Conservation (phyloP, 257 asterid species). For the Plantago major region DNA sequence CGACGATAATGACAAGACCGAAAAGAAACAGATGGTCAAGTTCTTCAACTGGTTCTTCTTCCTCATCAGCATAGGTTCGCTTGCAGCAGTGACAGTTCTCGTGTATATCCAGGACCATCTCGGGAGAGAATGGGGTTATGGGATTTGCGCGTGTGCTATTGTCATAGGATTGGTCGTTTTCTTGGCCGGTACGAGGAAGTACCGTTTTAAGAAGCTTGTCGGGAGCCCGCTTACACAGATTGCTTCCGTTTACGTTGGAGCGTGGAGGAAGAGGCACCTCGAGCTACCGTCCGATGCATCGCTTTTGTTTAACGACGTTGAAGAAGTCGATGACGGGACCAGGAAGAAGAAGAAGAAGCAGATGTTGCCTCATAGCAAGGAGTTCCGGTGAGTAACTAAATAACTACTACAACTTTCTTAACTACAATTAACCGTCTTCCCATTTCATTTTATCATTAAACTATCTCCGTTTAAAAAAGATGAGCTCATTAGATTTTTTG, state of each 20-base stretch:
- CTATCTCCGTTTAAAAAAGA: too few species aligned
- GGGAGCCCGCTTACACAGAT: constrained; percentile 80
- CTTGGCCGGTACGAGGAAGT: constrained; percentile 52
- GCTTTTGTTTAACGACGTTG: constrained; percentile 45
- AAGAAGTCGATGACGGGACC: constrained; percentile 23
- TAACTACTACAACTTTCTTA: too few species aligned
- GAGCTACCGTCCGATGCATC: constrained; percentile 54
- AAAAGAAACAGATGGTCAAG: constrained; percentile 52
- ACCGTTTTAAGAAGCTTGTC: constrained; percentile 72
- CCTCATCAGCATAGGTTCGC: constrained; percentile 72
- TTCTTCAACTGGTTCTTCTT: constrained; percentile 94
- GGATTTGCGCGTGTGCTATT: constrained; percentile 75
- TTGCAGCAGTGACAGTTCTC: constrained; percentile 64
- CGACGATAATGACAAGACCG: constrained; percentile 58
- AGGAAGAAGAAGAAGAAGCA: constrained; percentile 37
- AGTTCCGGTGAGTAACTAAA: constrained; percentile 50
- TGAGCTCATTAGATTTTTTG: too few species aligned
- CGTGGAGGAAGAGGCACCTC: constrained; percentile 50
- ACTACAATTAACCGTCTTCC: too few species aligned
- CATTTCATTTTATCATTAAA: too few species aligned
- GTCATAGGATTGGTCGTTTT: constrained; percentile 45
- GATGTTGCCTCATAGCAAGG: constrained; percentile 64
- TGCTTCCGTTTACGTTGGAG: constrained; percentile 63
- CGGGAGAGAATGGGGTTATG: constrained; percentile 83
- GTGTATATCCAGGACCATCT: constrained; percentile 77